These are phyloP conservation scores for Psilocybe subaeruginosa DNA, from an alignment of 768 basidiomycete genomes.

Conservation along the genomic window DNA sequence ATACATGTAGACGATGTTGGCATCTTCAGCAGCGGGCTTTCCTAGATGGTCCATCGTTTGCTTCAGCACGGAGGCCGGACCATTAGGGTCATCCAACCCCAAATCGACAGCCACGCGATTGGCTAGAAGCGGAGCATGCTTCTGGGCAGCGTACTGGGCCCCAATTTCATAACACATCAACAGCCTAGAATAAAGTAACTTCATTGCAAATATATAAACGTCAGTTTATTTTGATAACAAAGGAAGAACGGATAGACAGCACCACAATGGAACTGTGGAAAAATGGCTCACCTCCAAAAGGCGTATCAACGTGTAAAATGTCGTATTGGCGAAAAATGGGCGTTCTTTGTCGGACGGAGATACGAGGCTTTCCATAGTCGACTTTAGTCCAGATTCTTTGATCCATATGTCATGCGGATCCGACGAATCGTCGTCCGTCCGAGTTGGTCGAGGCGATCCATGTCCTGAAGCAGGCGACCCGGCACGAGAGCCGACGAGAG, in stretches of 20 bases:
- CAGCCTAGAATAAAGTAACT: conserved; percentile 91
- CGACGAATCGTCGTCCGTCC: conserved; percentile 30
- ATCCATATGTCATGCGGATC: conserved; percentile 62
- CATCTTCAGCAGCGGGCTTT: conserved; percentile 46
- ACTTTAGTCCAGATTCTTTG: conserved; percentile 42
- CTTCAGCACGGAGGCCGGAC: conserved; percentile 66
- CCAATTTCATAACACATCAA: conserved; percentile 85
- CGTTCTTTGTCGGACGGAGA: conserved; percentile 38
- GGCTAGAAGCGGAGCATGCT: conserved; percentile 65
- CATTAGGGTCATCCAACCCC: conserved; percentile 84
- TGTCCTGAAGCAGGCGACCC: conserved; percentile 40
- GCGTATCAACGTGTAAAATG: conserved; percentile 89
- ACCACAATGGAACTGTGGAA: neutral
- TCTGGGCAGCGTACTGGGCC: conserved; percentile 65
- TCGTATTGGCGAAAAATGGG: conserved; percentile 90
- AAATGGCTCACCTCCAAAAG: conserved; percentile 71
- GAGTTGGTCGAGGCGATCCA: conserved; percentile 31
- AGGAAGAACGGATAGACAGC: conserved; percentile 3
- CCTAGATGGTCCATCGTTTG: conserved; percentile 69
- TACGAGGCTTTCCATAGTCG: conserved; percentile 20
- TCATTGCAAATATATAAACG: conserved; percentile 19
- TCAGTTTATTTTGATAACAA: conserved; percentile 38
- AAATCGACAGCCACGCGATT: conserved; percentile 86
- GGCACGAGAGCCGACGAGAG: conserved; percentile 44
- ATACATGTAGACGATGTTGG: conserved; percentile 84